Evolutionary conservation across 129 eudicot genomes (phyloP), one percentile per base, ranked within the genome.

Genomic region (Helichrysum umbraculigerum): DNA sequence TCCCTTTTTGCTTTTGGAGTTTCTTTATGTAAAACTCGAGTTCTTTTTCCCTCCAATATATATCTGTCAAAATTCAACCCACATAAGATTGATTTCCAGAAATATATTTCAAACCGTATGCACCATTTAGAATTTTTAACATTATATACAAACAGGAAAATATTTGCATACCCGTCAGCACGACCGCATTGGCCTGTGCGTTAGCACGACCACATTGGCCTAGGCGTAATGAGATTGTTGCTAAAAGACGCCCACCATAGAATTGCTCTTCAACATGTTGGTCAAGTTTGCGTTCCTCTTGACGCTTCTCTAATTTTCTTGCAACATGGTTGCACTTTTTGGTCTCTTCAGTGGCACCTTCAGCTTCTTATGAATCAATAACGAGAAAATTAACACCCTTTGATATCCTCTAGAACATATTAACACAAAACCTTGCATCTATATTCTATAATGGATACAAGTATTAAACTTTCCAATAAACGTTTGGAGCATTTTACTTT

Each of bases 11-110:
- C 86, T 74, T 87, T 71, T 92, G 97, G 62, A 92, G 77, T 63
- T 92, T 92, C 92, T 89, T 92, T 96, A 83, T 80, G 87, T 92
- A 92, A 66, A 92, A 92, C 74, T 92, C 96, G 22, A 92, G 79
- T 85, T 89, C 97, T n/a, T 81, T 92, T 92, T 37, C 97, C 97
- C 37, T 34, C 37, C 37, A 34, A 34, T 34, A 34, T 34, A 34
- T 34, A 34, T 7, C 37, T 34, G 37, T 37, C 61, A 35, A 15
- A 41, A 39, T 29, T 14, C 58, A 69, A 41, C 37, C 37, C 70
- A 73, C 34, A 59, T 7, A 54, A 57, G 3, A 19, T n/a, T 0
- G 6, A 6, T 56, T 8, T n/a, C 61, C 19, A 16, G 3, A 22
- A 2, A 70, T 41, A 2, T 42, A 12, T 14, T 4, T 25, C 5